Percentiles rank a stretch among this genome's conserved stretches.
phyloP scores from a whole-genome alignment of 1,284 basidiomycete species.

The Moesziomyces globuligerus region DNA sequence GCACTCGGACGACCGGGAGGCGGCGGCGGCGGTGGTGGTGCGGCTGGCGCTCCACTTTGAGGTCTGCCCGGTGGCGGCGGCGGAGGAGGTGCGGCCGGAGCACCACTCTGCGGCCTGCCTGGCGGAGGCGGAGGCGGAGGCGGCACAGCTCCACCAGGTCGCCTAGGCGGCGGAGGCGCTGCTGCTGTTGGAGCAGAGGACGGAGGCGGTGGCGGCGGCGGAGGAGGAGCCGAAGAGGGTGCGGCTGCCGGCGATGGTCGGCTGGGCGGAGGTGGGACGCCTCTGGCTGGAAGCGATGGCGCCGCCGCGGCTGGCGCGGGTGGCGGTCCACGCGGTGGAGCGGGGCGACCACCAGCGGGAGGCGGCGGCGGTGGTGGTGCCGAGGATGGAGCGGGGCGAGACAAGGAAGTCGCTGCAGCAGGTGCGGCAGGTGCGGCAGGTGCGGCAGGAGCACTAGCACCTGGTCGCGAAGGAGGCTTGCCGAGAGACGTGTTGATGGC shows the following conservation, averaged over 20 bases:
- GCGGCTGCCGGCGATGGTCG: conserved; percentile 33
- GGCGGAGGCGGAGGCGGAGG: conserved; percentile 27
- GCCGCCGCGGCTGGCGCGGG: conserved; percentile 33
- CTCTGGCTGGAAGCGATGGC: conserved; percentile 34
- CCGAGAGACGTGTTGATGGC: conserved; percentile 35
- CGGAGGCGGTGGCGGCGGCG: conserved; percentile 36
- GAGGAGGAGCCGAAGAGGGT: conserved; percentile 10
- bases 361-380: conserved; percentile 22
- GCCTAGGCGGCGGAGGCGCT: conserved; percentile 35
- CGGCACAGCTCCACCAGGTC: conserved; percentile 24
- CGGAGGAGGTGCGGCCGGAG: conserved; percentile 11
- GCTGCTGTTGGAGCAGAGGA: conserved; percentile 21
- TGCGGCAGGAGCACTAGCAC: conserved; percentile 19
- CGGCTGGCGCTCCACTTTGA: conserved; percentile 1
- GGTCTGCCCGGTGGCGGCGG: conserved; percentile 25
- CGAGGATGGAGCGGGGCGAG: conserved; percentile 22
- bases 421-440: conserved; percentile 23
- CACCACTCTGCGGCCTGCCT: conserved; percentile 6
- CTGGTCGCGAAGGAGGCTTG: conserved; percentile 40
- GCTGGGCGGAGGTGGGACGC: conserved; percentile 42
- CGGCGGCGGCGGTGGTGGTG: conserved; percentile 10
- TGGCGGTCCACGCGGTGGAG: conserved; percentile 1
- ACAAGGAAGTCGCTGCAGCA: conserved; percentile 22
- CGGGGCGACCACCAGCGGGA: neutral
- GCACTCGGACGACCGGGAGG: conserved; percentile 12